Conservation (phyloP, 2,329 filamentous ascomycete species). For the Exophiala oligosperma region DNA sequence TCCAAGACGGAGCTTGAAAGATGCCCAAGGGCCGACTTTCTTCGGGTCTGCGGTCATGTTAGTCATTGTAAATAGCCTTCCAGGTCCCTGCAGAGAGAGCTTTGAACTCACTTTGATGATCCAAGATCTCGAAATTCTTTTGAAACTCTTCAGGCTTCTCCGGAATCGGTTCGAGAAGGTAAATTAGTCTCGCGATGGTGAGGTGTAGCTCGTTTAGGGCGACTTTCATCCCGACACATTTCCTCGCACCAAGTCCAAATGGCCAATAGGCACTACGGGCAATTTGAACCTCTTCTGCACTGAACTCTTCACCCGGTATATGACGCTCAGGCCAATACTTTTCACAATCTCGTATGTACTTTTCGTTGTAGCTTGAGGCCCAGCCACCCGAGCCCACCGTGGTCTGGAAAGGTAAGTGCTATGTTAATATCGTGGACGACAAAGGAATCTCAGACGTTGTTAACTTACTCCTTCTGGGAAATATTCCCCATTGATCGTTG, state of each 20-base stretch:
- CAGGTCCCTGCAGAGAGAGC: not conserved
- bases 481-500: no score
- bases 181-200: not conserved
- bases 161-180: not conserved
- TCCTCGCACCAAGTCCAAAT: conserved; percentile 1
- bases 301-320: not conserved
- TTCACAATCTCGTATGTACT: conserved; percentile 2
- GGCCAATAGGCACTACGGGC: conserved; percentile 2
- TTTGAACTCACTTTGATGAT: not conserved
- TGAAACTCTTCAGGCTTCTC: not conserved
- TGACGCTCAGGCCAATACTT: conserved; percentile 5
- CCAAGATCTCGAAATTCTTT: conserved; percentile 2
- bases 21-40: not conserved
- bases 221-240: conserved; percentile 1
- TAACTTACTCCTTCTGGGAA: no score
- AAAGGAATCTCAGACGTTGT: no score
- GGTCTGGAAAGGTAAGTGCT: not conserved
- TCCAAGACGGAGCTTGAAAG: not conserved
- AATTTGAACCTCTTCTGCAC: not conserved
- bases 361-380: not conserved
- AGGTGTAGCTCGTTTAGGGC: conserved; percentile 3
- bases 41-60: conserved; percentile 1
- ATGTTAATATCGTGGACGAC: not conserved
- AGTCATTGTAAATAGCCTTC: not conserved
- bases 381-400: not conserved